These are phyloP conservation scores for Leucocoprinus sp. DNA, from an alignment of 768 basidiomycete genomes.

Conservation along the genomic window DNA sequence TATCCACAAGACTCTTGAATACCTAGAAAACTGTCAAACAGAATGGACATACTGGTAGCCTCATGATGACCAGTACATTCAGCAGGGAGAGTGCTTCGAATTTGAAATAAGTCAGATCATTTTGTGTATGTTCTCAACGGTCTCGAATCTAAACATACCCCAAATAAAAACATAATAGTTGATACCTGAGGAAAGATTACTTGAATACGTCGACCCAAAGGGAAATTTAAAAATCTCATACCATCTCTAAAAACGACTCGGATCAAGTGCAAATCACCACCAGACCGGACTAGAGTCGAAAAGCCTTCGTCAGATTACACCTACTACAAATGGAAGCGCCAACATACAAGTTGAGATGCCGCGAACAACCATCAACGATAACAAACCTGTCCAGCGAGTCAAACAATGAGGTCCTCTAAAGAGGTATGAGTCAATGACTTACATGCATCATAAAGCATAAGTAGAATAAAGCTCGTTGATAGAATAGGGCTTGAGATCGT, in stretches of 20 bases:
- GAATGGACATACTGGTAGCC: background rate
- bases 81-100: background rate
- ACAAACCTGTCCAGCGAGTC: background rate
- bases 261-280: background rate
- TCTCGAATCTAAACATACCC: background rate
- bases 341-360: conserved; percentile 3
- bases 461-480: background rate
- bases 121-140: too few relatives aligned
- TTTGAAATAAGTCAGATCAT: background rate
- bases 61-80: background rate
- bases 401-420: background rate
- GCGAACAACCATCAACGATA: background rate
- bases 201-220: too few relatives aligned
- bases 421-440: background rate
- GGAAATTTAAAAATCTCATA: background rate
- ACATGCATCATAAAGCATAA: conserved; percentile 6
- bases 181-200: background rate
- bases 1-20: background rate
- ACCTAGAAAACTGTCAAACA: background rate
- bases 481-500: background rate
- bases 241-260: conserved; percentile 7
- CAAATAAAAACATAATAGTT: conserved; percentile 2
- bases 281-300: background rate
- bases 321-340: background rate
- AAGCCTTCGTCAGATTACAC: background rate